These are phyloP conservation scores for Aspergillus vadensis DNA, from an alignment of 2,329 filamentous ascomycete genomes.

Conservation along the genomic window DNA sequence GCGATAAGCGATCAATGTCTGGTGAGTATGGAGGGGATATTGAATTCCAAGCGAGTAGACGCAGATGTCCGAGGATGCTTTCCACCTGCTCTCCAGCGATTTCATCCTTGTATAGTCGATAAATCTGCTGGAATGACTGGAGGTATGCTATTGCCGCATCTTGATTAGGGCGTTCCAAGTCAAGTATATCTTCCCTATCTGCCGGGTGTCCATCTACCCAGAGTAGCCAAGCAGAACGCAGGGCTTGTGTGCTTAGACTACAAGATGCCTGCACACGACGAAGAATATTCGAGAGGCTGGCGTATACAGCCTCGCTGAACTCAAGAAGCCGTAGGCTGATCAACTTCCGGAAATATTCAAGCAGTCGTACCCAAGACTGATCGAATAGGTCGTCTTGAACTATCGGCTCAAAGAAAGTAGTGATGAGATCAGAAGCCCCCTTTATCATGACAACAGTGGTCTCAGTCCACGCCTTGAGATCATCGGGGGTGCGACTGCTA, in stretches of 20 bases:
- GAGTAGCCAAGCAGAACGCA: conserved; percentile 67
- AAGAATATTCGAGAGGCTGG: conserved; percentile 66
- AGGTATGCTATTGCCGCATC: conserved; percentile 85
- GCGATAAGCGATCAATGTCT: conserved; percentile 42
- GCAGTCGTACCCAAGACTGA: conserved; percentile 72
- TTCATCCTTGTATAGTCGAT: conserved; percentile 68
- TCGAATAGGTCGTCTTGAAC: conserved; percentile 67
- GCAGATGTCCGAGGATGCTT: conserved; percentile 71
- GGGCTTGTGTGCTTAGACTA: conserved; percentile 48
- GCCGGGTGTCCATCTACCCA: conserved; percentile 69
- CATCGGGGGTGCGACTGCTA: conserved; percentile 26
- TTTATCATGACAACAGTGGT: conserved; percentile 74
- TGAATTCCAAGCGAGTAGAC: conserved; percentile 70
- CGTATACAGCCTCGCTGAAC: conserved; percentile 71
- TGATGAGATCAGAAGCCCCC: conserved; percentile 71
- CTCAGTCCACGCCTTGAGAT: conserved; percentile 65
- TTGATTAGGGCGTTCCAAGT: conserved; percentile 66
- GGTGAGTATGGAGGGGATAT: conserved; percentile 49
- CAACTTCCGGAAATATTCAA: conserved; percentile 67
- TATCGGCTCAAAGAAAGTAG: conserved; percentile 74
- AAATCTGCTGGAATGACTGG: conserved; percentile 72
- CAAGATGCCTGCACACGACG: conserved; percentile 47
- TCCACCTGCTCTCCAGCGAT: conserved; percentile 65
- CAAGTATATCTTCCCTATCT: conserved; percentile 43
- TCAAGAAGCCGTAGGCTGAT: conserved; percentile 66